Percentiles rank a stretch among this genome's conserved stretches.
These are phyloP conservation scores for Ophiostoma tasmaniense DNA, from an alignment of 2,329 filamentous ascomycete species.

Conservation along the genomic window DNA sequence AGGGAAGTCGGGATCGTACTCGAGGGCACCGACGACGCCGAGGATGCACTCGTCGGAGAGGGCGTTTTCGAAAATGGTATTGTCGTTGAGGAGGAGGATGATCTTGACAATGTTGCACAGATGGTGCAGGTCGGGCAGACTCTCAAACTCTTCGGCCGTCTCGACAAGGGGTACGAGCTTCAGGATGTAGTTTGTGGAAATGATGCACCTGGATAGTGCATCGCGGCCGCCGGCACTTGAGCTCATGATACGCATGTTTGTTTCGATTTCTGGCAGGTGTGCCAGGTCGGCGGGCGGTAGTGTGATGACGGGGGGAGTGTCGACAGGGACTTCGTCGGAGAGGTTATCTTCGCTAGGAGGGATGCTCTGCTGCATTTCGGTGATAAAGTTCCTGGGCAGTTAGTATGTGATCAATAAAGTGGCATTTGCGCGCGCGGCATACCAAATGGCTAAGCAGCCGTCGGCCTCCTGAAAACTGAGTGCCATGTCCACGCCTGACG, in stretches of 20 bases:
- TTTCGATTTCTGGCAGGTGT: conserved; percentile 76
- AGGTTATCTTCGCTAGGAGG: conserved; percentile 62
- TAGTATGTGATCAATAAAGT: background rate
- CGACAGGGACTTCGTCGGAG: conserved; percentile 76
- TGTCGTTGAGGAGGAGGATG: conserved; percentile 90
- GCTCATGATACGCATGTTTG: conserved; percentile 71
- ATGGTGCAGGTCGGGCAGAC: conserved; percentile 74
- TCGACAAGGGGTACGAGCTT: conserved; percentile 81
- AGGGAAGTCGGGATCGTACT: conserved; percentile 97
- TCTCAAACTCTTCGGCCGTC: conserved; percentile 86
- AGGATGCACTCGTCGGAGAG: conserved; percentile 83
- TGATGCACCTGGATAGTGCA: conserved; percentile 76
- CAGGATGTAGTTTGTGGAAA: conserved; percentile 75
- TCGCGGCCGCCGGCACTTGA: conserved; percentile 69
- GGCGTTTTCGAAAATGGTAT: conserved; percentile 84
- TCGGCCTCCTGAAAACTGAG: conserved; percentile 97
- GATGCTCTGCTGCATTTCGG: conserved; percentile 70
- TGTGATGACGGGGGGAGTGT: conserved; percentile 60
- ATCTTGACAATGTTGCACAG: conserved; percentile 98
- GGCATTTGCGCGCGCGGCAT: conserved; percentile 23
- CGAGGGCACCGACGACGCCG: conserved; percentile 87
- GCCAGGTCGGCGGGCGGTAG: conserved; percentile 74
- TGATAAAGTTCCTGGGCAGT: conserved; percentile 75
- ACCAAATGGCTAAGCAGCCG: conserved; percentile 90
- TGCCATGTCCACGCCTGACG: conserved; percentile 86